These are phyloP conservation scores for Xylaria grammica DNA, from an alignment of 495 filamentous ascomycete species.

Conservation along the genomic window DNA sequence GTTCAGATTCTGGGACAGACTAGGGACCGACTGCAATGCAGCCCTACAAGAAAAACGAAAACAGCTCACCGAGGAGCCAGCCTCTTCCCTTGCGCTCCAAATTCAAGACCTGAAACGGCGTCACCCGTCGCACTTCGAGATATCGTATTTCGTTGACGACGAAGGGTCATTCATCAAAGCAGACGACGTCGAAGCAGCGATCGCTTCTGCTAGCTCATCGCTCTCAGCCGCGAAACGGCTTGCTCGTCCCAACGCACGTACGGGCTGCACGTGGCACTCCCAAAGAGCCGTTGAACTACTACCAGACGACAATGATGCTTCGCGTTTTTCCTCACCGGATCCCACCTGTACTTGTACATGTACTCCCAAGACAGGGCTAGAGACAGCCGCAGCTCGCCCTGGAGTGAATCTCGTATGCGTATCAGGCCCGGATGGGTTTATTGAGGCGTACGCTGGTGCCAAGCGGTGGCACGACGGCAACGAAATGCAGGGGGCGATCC, in stretches of 20 bases:
- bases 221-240: neutral
- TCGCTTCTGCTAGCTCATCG: constrained; percentile 10
- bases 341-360: constrained; percentile 18
- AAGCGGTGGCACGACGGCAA: constrained; percentile 74
- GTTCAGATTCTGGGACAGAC: constrained; percentile 11
- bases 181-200: constrained; percentile 45
- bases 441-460: constrained; percentile 75
- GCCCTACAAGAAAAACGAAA: neutral
- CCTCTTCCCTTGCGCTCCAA: constrained; percentile 59
- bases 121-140: constrained; percentile 60
- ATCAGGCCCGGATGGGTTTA: constrained; percentile 90
- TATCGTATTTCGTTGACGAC: constrained; percentile 81
- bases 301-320: constrained; percentile 30
- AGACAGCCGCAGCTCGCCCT: constrained; percentile 21
- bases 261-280: constrained; percentile 36
- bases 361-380: neutral
- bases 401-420: constrained; percentile 69
- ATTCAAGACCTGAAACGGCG: constrained; percentile 62
- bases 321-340: constrained; percentile 28
- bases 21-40: neutral
- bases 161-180: constrained; percentile 68
- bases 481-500: constrained; percentile 70
- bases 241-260: neutral
- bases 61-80: neutral
- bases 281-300: constrained; percentile 22